Conservation (phyloP, 176 grass and related monocot species). For the Carex scoparia region DNA sequence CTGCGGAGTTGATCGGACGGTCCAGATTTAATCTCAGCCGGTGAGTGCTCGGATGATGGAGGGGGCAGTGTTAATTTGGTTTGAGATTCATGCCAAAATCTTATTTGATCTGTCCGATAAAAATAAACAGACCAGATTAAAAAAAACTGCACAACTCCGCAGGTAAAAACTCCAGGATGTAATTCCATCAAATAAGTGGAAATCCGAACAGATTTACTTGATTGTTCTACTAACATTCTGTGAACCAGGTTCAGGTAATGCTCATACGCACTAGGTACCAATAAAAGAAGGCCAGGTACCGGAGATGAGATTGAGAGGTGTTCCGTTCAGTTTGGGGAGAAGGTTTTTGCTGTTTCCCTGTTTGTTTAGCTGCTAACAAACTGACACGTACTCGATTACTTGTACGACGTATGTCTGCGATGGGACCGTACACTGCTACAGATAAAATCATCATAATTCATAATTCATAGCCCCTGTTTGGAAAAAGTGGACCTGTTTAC, state of each 20-base stretch:
- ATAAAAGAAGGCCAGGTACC: not conserved
- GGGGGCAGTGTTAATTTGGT: too few species aligned
- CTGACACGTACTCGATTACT: conserved; percentile 2
- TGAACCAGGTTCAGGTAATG: not conserved
- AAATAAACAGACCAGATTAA: too few species aligned
- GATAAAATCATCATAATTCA: not conserved
- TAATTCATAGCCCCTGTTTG: not conserved
- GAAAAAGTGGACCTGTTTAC: not conserved
- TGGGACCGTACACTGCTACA: not conserved
- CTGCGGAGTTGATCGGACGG: too few species aligned
- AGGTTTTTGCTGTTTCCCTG: not conserved
- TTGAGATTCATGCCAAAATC: too few species aligned
- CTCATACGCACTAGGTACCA: not conserved
- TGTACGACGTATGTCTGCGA: not conserved
- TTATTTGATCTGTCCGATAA: too few species aligned
- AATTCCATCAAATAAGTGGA: too few species aligned
- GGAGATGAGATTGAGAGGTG: not conserved
- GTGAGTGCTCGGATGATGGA: too few species aligned
- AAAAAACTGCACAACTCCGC: too few species aligned
- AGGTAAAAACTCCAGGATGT: too few species aligned
- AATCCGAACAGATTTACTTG: too few species aligned
- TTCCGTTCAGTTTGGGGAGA: not conserved
- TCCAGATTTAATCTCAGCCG: too few species aligned
- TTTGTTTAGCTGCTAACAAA: not conserved
- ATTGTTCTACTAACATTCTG: not conserved